Conservation (phyloP, 805 yeast species). For the Yarrowia divulgata region DNA sequence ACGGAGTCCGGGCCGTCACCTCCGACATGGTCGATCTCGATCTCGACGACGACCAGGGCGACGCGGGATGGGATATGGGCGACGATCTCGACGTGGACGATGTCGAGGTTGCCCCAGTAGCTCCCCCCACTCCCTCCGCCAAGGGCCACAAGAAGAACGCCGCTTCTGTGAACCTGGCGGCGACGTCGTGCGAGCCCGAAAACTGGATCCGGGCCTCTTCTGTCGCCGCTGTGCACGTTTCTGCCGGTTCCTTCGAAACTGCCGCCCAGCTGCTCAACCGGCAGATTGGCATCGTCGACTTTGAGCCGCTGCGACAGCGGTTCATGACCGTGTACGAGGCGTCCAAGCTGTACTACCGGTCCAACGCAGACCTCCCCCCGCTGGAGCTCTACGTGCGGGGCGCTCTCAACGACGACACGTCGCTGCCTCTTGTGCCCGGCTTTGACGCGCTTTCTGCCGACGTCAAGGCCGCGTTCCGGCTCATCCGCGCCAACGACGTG, state of each 20-base stretch:
- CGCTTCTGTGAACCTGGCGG: slow-evolving; percentile 21
- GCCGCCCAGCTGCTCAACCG: slow-evolving; percentile 92
- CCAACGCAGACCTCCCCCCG: slow-evolving; percentile 76
- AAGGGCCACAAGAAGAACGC: slow-evolving; percentile 45
- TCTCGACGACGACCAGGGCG: slow-evolving; percentile 58
- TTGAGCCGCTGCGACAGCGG: slow-evolving; percentile 84
- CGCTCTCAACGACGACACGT: slow-evolving; percentile 60
- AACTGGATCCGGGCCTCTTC: slow-evolving; percentile 89
- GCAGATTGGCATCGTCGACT: slow-evolving; percentile 84
- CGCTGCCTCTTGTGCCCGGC: slow-evolving; percentile 77
- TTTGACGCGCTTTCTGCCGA: slow-evolving; percentile 66
- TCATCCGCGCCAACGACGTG: slow-evolving; percentile 83
- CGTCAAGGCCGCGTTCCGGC: slow-evolving; percentile 76
- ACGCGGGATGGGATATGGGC: slow-evolving; percentile 65
- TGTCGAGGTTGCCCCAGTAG: slow-evolving; percentile 51
- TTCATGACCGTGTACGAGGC: slow-evolving; percentile 86
- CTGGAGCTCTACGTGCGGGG: slow-evolving; percentile 72
- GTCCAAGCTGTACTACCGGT: slow-evolving; percentile 75
- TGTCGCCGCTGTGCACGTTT: slow-evolving; percentile 89
- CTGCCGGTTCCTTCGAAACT: slow-evolving; percentile 95
- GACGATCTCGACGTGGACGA: slow-evolving; percentile 66
- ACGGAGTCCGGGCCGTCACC: slow-evolving; percentile 44
- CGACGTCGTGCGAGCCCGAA: slow-evolving; percentile 63
- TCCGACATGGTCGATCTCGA: slow-evolving; percentile 46
- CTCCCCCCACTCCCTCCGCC: slow-evolving; percentile 45